These are phyloP conservation scores for Vachellia collinsii DNA, from an alignment of 306 rosid genomes.

Conservation along the genomic window DNA sequence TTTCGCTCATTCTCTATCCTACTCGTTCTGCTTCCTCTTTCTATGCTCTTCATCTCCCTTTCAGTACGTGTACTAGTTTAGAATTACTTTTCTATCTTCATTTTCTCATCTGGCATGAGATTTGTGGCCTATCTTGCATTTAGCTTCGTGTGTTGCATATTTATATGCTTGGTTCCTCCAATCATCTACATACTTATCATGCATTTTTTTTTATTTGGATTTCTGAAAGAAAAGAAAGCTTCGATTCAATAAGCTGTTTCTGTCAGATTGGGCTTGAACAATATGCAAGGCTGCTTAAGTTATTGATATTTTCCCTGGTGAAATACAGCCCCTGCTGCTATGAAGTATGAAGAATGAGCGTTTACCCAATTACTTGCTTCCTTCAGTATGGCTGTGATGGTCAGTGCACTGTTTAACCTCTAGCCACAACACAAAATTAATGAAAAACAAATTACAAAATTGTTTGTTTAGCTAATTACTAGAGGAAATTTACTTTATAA, in stretches of 20 bases:
- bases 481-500: background rate
- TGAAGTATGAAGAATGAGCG: background rate
- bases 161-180: background rate
- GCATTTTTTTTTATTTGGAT: background rate
- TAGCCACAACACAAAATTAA: background rate
- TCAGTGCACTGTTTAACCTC: background rate
- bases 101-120: background rate
- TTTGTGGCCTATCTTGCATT: background rate
- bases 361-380: background rate
- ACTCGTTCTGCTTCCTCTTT: background rate
- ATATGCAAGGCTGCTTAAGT: background rate
- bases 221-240: background rate
- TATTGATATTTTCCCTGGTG: background rate
- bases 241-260: background rate
- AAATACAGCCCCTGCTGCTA: background rate
- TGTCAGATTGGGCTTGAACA: background rate
- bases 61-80: background rate
- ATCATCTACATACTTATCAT: background rate
- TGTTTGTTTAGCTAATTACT: background rate
- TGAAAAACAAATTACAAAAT: background rate
- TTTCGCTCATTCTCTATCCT: background rate
- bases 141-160: background rate
- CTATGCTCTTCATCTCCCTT: background rate
- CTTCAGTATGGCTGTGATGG: background rate
- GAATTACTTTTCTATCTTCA: background rate